Percentiles rank a stretch among this genome's conserved stretches.
phyloP scores from a whole-genome alignment of 2,329 filamentous ascomycete genomes.

The Microascus cirrosus region DNA sequence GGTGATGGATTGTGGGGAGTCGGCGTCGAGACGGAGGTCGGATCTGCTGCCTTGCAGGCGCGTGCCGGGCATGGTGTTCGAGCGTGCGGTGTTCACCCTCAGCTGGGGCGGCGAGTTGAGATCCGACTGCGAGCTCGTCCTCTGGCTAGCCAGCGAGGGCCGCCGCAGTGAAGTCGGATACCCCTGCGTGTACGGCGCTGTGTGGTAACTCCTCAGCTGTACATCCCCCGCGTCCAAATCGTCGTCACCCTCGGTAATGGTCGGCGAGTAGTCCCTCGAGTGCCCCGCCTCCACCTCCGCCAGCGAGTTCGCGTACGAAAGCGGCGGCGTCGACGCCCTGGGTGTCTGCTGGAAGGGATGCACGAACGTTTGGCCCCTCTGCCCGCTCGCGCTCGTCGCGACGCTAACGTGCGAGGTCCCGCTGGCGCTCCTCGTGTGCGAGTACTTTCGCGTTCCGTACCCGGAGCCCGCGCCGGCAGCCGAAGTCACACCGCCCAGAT shows the following conservation, averaged over 20 bases:
- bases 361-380: conserved; percentile 35
- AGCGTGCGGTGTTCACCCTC: conserved; percentile 26
- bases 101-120: conserved; percentile 18
- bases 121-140: conserved; percentile 27
- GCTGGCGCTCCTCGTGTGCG: conserved; percentile 47
- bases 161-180: conserved; percentile 13
- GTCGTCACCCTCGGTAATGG: conserved; percentile 42
- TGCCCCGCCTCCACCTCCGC: conserved; percentile 33
- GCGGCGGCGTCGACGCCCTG: conserved; percentile 46
- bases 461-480: neutral
- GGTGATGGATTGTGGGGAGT: conserved; percentile 2
- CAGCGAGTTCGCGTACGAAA: conserved; percentile 46
- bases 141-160: conserved; percentile 26
- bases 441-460: conserved; percentile 25
- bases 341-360: conserved; percentile 57
- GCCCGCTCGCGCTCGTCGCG: conserved; percentile 39
- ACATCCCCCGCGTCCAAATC: conserved; percentile 17
- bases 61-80: conserved; percentile 8
- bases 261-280: conserved; percentile 41
- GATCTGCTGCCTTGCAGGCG: conserved; percentile 33
- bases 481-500: conserved; percentile 8
- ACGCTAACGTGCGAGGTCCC: conserved; percentile 46
- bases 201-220: neutral
- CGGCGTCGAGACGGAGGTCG: conserved; percentile 28
- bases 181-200: conserved; percentile 15